Conservation (phyloP, 2,329 filamentous ascomycete species). For the Fusarium sp. region DNA sequence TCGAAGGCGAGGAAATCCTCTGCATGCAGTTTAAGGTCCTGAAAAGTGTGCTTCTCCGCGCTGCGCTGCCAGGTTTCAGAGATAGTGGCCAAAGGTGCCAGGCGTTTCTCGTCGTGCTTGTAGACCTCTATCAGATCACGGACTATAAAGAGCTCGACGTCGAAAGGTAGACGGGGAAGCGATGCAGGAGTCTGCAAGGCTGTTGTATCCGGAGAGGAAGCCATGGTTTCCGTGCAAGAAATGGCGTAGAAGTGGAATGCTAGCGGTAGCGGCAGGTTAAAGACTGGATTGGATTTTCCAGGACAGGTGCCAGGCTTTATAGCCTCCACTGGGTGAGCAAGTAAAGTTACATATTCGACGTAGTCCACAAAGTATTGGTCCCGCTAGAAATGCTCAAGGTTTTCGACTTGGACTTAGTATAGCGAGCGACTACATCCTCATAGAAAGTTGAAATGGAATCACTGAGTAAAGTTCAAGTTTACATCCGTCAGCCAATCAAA, state of each 20-base stretch:
- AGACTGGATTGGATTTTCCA: neutral
- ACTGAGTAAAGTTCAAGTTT: neutral
- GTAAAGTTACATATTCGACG: neutral
- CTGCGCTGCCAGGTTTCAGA: neutral
- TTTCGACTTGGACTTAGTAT: neutral
- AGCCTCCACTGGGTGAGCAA: neutral
- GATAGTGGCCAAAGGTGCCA: neutral
- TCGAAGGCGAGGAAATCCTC: neutral
- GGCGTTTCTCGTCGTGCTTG: fast-evolving
- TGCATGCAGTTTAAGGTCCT: neutral
- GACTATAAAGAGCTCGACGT: neutral
- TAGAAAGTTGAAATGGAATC: neutral
- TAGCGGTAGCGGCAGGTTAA: neutral
- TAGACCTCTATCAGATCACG: neutral
- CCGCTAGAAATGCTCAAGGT: neutral
- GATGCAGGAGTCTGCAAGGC: fast-evolving
- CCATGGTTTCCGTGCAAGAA: too few relatives aligned
- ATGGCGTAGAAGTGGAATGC: neutral
- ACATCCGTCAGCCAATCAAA: neutral
- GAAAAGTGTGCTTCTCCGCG: neutral
- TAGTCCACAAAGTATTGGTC: neutral
- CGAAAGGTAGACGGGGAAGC: neutral
- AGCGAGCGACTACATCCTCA: neutral
- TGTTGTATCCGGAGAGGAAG: neutral
- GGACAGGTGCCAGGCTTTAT: neutral